Evolutionary conservation across 257 asterid species (phyloP), one percentile per base, ranked within the genome.

Genomic region (Hygrophila difformis): DNA sequence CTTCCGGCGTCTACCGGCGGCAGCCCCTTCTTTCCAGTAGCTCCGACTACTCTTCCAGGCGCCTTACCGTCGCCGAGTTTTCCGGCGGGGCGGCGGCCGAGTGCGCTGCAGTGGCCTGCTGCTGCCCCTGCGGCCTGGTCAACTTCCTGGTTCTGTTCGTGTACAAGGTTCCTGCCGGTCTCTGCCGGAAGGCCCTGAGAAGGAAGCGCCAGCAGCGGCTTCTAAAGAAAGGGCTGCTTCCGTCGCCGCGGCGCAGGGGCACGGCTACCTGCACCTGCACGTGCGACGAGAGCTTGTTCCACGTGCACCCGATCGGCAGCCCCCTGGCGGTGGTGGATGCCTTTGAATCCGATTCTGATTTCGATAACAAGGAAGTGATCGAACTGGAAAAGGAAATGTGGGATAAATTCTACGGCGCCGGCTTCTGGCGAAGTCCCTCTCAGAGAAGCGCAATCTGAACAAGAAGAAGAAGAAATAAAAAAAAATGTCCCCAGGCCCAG

Each of bases 401-500:
- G 80, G 81, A 68, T 21, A 63, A 53, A 26, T 73, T 80, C 53
- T 53, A 70, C 37, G 62, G 74, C 44, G 65, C 78, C 23, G 92
- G 92, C 3, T 80, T 79, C 29, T 80, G 92, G 86, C 62, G 82
- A 54, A 70, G 79, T 22, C 39, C 56, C 3, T 79, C 84, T 1
- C 69, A 61, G 44, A 73, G 75, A 21, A 58, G 60, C 33, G 62
- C 51, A 49, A 49, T 29, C 10, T 57, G n/a, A n/a, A n/a, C n/a
- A n/a, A n/a, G n/a, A n/a, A n/a, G n/a, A n/a, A n/a, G n/a, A n/a
- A n/a, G n/a, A n/a, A n/a, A n/a, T n/a, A n/a, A n/a, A n/a, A n/a
- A n/a, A n/a, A n/a, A n/a, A n/a, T n/a, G n/a, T n/a, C n/a, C n/a
- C n/a, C n/a, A n/a, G n/a, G n/a, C n/a, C n/a, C n/a, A n/a, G n/a